These are phyloP conservation scores for Penicillium atrosanguineum DNA, from an alignment of 495 filamentous ascomycete genomes.

Conservation along the genomic window DNA sequence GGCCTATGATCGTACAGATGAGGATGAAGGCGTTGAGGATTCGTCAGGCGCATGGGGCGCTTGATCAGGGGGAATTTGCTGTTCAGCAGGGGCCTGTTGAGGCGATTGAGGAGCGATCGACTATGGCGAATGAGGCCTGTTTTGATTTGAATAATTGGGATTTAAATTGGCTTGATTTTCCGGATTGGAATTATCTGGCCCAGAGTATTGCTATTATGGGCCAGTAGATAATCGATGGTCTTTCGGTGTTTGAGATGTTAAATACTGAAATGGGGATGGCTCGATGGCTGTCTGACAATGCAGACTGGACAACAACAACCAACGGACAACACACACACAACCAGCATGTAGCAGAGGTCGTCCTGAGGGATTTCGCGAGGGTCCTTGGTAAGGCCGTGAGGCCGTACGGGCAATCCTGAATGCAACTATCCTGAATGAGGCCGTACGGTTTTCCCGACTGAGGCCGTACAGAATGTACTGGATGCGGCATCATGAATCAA, in stretches of 20 bases:
- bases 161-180: constrained; percentile 19
- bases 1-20: constrained; percentile 20
- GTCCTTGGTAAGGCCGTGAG: too few species aligned
- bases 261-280: too few species aligned
- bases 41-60: constrained; percentile 10
- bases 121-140: not conserved
- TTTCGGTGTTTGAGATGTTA: not conserved
- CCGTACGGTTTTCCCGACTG: too few species aligned
- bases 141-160: constrained; percentile 21
- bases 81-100: not conserved
- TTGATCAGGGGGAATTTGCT: not conserved
- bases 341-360: too few species aligned
- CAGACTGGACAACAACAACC: too few species aligned
- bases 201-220: constrained; percentile 18
- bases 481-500: too few species aligned
- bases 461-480: too few species aligned
- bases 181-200: constrained; percentile 23
- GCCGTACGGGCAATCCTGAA: too few species aligned
- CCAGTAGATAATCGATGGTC: not conserved
- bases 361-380: too few species aligned
- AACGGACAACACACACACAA: too few species aligned
- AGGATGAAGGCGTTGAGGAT: constrained; percentile 25
- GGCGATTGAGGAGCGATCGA: not conserved
- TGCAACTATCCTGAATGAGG: too few species aligned
- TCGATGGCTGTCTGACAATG: too few species aligned